Evolutionary conservation across 306 rosid genomes (phyloP).

Genomic region (Quercus parvula): DNA sequence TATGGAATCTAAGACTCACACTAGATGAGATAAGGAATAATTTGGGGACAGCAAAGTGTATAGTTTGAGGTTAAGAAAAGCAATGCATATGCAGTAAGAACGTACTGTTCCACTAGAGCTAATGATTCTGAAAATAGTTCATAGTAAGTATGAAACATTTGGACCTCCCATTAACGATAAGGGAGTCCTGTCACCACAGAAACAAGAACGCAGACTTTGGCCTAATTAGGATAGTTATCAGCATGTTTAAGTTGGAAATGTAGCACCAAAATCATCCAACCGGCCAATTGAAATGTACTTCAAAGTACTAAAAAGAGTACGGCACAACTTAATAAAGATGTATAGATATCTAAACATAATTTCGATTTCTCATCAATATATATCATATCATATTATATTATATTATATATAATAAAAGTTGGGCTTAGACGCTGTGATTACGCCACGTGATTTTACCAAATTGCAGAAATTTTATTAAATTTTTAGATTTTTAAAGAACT

Average conservation of each 20-base stretch:
- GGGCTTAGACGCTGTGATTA: too few species aligned
- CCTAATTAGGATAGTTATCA: too few species aligned
- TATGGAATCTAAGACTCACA: background rate
- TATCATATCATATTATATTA: too few species aligned
- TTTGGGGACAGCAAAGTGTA: background rate
- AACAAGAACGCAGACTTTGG: background rate
- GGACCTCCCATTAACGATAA: too few species aligned
- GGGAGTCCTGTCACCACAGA: background rate
- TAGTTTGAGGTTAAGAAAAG: background rate
- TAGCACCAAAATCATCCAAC: background rate
- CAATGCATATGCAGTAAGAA: background rate
- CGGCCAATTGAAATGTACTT: background rate
- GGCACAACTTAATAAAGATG: slow-evolving; percentile 1
- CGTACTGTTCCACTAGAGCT: background rate
- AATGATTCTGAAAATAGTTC: background rate
- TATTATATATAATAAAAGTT: too few species aligned
- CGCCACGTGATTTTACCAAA: too few species aligned
- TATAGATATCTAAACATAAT: background rate
- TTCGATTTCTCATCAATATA: background rate
- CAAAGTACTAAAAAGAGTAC: slow-evolving; percentile 12
- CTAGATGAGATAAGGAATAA: background rate
- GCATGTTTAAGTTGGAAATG: background rate
- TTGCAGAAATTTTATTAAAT: too few species aligned
- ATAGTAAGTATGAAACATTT: background rate
- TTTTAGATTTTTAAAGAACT: too few species aligned